Evolutionary conservation across 176 grass and related monocot genomes (phyloP).

Genomic region (Oryza meyeriana): DNA sequence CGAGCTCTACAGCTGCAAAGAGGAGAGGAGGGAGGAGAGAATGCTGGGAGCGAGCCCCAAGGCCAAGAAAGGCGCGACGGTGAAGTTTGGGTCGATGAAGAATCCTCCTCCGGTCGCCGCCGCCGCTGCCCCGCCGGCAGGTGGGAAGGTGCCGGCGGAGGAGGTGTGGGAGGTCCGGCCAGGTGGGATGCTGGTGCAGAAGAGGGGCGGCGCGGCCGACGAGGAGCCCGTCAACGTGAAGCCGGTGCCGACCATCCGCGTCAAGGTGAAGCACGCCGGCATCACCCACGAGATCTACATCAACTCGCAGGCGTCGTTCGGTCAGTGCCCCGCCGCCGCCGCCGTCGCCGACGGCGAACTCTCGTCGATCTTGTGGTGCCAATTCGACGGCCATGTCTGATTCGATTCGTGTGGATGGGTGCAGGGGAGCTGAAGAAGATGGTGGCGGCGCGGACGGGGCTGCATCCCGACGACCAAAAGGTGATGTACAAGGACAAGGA

Average conservation of each 20-base stretch:
- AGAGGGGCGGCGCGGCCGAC: constrained; percentile 38
- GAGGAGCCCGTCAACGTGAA: constrained; percentile 44
- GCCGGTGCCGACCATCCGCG: constrained; percentile 76
- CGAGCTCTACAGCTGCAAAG: constrained; percentile 23
- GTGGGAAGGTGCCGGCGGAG: constrained; percentile 45
- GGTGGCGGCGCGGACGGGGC: constrained; percentile 56
- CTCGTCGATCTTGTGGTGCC: neutral
- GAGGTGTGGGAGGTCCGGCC: constrained; percentile 94
- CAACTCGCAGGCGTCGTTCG: constrained; percentile 79
- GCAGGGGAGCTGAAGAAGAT: constrained; percentile 88
- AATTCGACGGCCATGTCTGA: neutral
- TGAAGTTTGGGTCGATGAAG: constrained; percentile 39
- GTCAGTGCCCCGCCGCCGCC: neutral
- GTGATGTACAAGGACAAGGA: constrained; percentile 90
- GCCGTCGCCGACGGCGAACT: neutral
- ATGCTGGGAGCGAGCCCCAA: constrained; percentile 54
- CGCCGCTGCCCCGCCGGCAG: neutral
- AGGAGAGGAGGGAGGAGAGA: neutral
- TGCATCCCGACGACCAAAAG: constrained; percentile 89
- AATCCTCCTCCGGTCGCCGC: neutral
- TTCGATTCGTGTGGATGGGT: neutral
- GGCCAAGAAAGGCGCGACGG: constrained; percentile 36
- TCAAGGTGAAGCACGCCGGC: constrained; percentile 80
- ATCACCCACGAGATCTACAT: constrained; percentile 94
- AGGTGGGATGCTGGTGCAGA: constrained; percentile 95